phyloP scores from a whole-genome alignment of 2,329 filamentous ascomycete species.

The Cytospora mali region DNA sequence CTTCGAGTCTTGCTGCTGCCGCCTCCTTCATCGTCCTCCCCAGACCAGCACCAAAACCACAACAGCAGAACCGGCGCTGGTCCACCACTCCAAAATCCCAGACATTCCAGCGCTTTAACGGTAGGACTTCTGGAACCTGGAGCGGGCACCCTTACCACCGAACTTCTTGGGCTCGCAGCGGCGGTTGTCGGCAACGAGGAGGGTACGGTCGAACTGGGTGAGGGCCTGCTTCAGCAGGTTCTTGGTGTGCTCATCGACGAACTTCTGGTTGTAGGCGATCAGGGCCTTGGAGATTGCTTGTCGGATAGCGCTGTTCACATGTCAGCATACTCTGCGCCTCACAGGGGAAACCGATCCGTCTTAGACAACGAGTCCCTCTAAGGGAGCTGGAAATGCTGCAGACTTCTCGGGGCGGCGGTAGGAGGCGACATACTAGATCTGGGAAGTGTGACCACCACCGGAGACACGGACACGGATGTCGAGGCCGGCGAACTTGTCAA shows the following conservation, averaged over 20 bases:
- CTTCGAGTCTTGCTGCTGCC: constrained; percentile 23
- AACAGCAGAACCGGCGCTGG: constrained; percentile 11
- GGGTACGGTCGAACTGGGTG: constrained; percentile 68
- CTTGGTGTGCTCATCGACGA: constrained; percentile 99
- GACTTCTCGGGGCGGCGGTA: not conserved
- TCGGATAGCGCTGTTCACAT: constrained; percentile 70
- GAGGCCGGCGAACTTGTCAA: constrained; percentile 95
- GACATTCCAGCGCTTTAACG: constrained; percentile 65
- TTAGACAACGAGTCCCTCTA: not conserved
- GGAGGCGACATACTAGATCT: constrained; percentile 60
- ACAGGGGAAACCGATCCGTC: not conserved
- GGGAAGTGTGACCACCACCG: constrained; percentile 96
- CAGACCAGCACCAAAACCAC: constrained; percentile 37
- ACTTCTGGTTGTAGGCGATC: constrained; percentile 78
- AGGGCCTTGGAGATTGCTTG: constrained; percentile 98
- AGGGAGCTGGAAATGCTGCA: not conserved
- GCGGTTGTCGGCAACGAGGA: constrained; percentile 98
- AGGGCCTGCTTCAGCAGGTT: constrained; percentile 98
- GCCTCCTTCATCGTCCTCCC: constrained; percentile 23
- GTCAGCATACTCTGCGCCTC: constrained; percentile 13
- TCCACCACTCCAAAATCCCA: constrained; percentile 29
- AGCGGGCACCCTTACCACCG: constrained; percentile 88
- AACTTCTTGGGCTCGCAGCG: constrained; percentile 99
- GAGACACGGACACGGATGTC: constrained; percentile 96
- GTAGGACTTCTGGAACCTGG: constrained; percentile 99